phyloP scores from a whole-genome alignment of 495 filamentous ascomycete genomes.

The Penicillium robsamsonii region DNA sequence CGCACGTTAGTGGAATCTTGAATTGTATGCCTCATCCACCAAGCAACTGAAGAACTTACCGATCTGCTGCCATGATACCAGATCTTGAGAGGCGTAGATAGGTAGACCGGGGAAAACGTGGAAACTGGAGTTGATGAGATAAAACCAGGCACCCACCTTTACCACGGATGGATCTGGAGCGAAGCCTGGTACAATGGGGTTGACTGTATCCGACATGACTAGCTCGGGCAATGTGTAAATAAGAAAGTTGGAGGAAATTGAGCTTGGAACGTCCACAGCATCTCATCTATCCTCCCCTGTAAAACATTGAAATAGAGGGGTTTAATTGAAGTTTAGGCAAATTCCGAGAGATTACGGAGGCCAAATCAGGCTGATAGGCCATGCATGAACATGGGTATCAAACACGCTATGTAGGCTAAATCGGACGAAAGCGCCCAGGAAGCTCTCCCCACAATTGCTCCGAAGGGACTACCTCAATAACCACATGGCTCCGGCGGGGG shows the following conservation, averaged over 20 bases:
- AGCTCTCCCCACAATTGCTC: no score
- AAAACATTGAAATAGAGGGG: not conserved
- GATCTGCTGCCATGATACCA: conserved; percentile 18
- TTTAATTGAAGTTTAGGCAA: not conserved
- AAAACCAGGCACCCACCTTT: conserved; percentile 22
- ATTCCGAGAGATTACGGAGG: not conserved
- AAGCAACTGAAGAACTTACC: not conserved
- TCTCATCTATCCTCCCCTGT: not conserved
- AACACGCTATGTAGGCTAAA: no score
- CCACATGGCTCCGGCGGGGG: no score
- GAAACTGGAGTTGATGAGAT: conserved; percentile 34
- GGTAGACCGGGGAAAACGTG: conserved; percentile 33
- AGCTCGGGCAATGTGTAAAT: not conserved
- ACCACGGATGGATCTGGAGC: conserved; percentile 25
- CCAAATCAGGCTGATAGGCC: no score
- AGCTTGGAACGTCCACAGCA: not conserved
- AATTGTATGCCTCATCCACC: not conserved
- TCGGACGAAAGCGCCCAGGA: no score
- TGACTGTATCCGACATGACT: not conserved
- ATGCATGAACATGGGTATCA: no score
- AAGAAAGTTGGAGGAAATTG: not conserved
- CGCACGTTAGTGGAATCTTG: no score
- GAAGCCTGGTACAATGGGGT: conserved; percentile 16
- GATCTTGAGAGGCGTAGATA: conserved; percentile 29
- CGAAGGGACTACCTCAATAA: no score